Evolutionary conservation across 306 rosid species (phyloP), one percentile per base, ranked within the genome.

Genomic region (Vigna mungo): DNA sequence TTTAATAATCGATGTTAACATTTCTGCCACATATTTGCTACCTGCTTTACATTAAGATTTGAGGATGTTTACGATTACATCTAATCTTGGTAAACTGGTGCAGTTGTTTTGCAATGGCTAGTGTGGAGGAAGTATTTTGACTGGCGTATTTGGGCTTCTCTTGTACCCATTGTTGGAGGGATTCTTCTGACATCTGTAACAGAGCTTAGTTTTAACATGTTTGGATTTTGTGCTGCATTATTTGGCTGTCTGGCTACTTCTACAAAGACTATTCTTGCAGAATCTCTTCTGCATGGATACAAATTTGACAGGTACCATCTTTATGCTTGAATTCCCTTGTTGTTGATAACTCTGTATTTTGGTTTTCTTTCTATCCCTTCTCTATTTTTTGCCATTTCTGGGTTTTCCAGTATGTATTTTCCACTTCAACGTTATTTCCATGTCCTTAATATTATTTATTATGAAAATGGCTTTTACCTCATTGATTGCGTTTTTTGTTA

Each of bases 111-210:
- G 84, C 98, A 94, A 82, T 92, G 97, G 96, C 88, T 94, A 49
- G 95, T 94, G 11, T 95, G 98, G 98, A 92, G 88, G 86, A 95
- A 95, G 81, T 47, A 84, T 84, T 95, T 95, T 81, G 97, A 95
- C 74, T 95, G 90, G 95, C 88, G 97, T 72, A 92, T 92, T 71
- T 95, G 98, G 98, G 81, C 90, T 83, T 83, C 97, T 66, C 89
- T 95, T 85, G 84, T 92, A 82, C 98, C 98, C 65, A 95, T 95
- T 83, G 98, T 95, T 75, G 98, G 98, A 80, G 98, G 98, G 82
- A 95, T 95, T 87, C 97, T 95, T 80, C 97, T 95, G 36, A 89
- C 98, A 36, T 95, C 98, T 68, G 83, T 92, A 18, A 92, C 98
- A 72, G 98, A 95, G 85, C 92, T 95, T 80, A 95, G 95, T 82